phyloP scores from a whole-genome alignment of 2,329 filamentous ascomycete species.

The Aulographum hederae region DNA sequence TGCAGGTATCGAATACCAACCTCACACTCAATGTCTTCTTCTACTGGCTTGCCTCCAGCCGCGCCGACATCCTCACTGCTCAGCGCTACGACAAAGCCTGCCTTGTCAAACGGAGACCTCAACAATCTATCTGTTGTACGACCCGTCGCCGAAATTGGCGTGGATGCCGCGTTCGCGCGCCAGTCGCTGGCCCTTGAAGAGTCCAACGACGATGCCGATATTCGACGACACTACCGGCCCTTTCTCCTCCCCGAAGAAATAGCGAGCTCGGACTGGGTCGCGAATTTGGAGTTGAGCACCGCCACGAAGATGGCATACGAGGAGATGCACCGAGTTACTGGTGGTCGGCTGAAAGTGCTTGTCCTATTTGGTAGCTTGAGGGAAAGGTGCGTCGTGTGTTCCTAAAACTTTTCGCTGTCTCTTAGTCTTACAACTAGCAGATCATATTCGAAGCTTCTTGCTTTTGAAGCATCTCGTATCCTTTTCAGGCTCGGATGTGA shows the following conservation, averaged over 20 bases:
- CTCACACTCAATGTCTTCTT: not conserved
- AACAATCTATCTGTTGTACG: conserved; percentile 10
- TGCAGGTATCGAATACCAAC: not conserved
- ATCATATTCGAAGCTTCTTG: no score
- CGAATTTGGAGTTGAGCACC: conserved; percentile 35
- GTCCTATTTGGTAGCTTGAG: conserved; percentile 44
- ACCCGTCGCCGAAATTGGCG: conserved; percentile 4
- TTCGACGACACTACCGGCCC: conserved; percentile 35
- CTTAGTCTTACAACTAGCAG: no score
- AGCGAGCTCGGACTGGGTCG: conserved; percentile 34
- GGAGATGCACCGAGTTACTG: conserved; percentile 20
- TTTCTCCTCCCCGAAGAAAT: conserved; percentile 29
- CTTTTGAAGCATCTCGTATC: no score
- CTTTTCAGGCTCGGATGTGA: no score
- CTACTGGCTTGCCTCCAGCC: not conserved
- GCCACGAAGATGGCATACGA: conserved; percentile 31
- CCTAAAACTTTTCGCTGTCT: no score
- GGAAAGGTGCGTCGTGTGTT: conserved; percentile 29
- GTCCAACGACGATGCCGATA: conserved; percentile 26
- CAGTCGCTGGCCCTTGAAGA: conserved; percentile 24
- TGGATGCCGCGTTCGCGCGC: conserved; percentile 6
- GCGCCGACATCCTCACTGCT: not conserved
- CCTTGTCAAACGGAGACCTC: conserved; percentile 8
- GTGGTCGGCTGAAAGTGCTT: conserved; percentile 33
- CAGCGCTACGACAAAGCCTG: not conserved